These are phyloP conservation scores for Alternaria ventricosa DNA, from an alignment of 2,329 filamentous ascomycete genomes.

Conservation along the genomic window DNA sequence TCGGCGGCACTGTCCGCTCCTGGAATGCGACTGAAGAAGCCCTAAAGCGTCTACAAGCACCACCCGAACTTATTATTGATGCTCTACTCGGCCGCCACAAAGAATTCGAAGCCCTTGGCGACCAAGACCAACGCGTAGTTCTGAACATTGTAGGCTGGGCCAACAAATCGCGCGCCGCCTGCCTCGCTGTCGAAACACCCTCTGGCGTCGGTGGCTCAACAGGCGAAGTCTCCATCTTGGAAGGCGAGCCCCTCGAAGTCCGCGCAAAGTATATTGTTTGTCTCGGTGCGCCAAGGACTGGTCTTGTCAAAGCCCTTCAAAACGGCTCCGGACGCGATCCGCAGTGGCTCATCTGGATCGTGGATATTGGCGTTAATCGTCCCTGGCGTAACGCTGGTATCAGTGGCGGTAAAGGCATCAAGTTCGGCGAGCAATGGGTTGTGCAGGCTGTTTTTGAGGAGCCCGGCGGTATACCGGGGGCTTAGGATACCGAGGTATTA, in stretches of 20 bases:
- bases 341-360: constrained; percentile 81
- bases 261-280: constrained; percentile 83
- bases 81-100: constrained; percentile 85
- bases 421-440: constrained; percentile 88
- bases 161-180: constrained; percentile 82
- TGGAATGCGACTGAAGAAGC: constrained; percentile 65
- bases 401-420: constrained; percentile 80
- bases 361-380: constrained; percentile 84
- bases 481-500: constrained; percentile 4
- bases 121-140: constrained; percentile 80
- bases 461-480: constrained; percentile 3
- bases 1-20: constrained; percentile 74
- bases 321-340: constrained; percentile 59
- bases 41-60: constrained; percentile 64
- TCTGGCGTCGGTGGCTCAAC: constrained; percentile 84
- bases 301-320: constrained; percentile 78
- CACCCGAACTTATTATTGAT: constrained; percentile 84
- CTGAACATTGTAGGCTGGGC: constrained; percentile 94
- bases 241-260: constrained; percentile 80
- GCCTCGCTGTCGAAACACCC: constrained; percentile 88
- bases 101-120: constrained; percentile 85
- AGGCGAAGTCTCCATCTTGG: constrained; percentile 64
- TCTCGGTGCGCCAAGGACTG: constrained; percentile 85
- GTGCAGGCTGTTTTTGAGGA: constrained; percentile 66
- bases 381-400: constrained; percentile 87